Percentiles rank a stretch among this genome's conserved stretches.
Evolutionary conservation across 1,284 basidiomycete species (phyloP).

Genomic region (Ganoderma meredithae): DNA sequence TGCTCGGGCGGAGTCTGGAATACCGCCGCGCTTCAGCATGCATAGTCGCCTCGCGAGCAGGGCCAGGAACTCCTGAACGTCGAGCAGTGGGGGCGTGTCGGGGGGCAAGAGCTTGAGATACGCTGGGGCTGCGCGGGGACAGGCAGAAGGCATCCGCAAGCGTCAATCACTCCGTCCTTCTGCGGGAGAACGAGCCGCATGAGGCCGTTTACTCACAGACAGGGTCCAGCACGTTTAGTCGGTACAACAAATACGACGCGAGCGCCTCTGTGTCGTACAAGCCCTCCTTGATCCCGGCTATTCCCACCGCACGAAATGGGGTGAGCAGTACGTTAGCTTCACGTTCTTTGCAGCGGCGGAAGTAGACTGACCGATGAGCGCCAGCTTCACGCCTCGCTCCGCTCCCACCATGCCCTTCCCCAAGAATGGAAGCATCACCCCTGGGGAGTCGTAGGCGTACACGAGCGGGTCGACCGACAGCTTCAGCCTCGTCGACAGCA

Average conservation of each 20-base stretch:
- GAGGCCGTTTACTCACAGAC: slow-evolving; percentile 55
- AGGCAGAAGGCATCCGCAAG: slow-evolving; percentile 18
- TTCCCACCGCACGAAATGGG: slow-evolving; percentile 23
- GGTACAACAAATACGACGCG: slow-evolving; percentile 89
- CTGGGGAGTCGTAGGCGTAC: slow-evolving; percentile 96
- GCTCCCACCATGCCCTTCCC: slow-evolving; percentile 85
- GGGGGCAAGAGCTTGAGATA: slow-evolving; percentile 72
- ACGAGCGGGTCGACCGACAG: slow-evolving; percentile 82
- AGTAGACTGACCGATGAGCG: slow-evolving; percentile 78
- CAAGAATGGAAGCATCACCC: slow-evolving; percentile 97
- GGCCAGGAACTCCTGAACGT: slow-evolving; percentile 71
- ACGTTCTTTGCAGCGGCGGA: slow-evolving; percentile 5
- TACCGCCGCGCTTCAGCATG: slow-evolving; percentile 83
- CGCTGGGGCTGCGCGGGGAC: slow-evolving; percentile 57
- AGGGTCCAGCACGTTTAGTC: slow-evolving; percentile 82
- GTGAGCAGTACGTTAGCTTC: slow-evolving; percentile 22
- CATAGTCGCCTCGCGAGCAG: slow-evolving; percentile 77
- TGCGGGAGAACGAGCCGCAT: slow-evolving; percentile 16
- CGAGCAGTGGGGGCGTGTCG: slow-evolving; percentile 60
- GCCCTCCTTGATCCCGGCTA: slow-evolving; percentile 95
- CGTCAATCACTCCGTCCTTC: slow-evolving; percentile 22
- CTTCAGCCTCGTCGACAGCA: slow-evolving; percentile 85
- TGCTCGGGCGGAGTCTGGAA: slow-evolving; percentile 73
- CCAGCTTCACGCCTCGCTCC: slow-evolving; percentile 92
- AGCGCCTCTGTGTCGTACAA: slow-evolving; percentile 88